These are phyloP conservation scores for Cryptococcus sp. DNA, from an alignment of 1,284 basidiomycete species.

Conservation along the genomic window DNA sequence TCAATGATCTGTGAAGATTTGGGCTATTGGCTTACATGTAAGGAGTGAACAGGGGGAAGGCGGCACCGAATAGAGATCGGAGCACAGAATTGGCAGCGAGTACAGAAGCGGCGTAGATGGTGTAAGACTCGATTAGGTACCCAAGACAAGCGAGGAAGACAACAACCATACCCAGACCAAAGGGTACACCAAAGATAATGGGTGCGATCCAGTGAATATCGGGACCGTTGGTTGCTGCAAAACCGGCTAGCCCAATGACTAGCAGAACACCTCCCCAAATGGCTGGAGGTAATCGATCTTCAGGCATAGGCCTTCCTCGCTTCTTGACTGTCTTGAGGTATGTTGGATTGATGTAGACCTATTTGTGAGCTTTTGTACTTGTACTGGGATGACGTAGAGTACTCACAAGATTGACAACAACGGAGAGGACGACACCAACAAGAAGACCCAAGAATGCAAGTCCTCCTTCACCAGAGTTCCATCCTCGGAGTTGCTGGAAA, in stretches of 20 bases:
- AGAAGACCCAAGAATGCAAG: conserved; percentile 65
- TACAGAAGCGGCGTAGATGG: conserved; percentile 55
- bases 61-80: conserved; percentile 61
- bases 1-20: background rate
- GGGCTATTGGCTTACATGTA: conserved; percentile 20
- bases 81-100: conserved; percentile 67
- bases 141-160: conserved; percentile 59
- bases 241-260: conserved; percentile 46
- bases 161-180: conserved; percentile 62
- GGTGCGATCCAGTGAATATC: conserved; percentile 54
- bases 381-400: background rate
- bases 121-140: conserved; percentile 63
- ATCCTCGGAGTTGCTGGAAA: conserved; percentile 59
- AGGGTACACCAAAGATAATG: conserved; percentile 58
- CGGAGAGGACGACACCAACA: conserved; percentile 53
- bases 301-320: conserved; percentile 57
- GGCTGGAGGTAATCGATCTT: conserved; percentile 58
- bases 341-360: conserved; percentile 51
- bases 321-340: conserved; percentile 53
- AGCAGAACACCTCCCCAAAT: conserved; percentile 42
- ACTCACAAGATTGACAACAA: conserved; percentile 16
- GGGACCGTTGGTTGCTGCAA: conserved; percentile 44
- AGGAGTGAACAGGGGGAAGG: conserved; percentile 58
- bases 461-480: conserved; percentile 59
- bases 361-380: conserved; percentile 4